A percentile compares a stretch with the other conserved stretches of the same genome.
Conservation (phyloP, 495 filamentous ascomycete species). For the Xylaria venustula region DNA sequence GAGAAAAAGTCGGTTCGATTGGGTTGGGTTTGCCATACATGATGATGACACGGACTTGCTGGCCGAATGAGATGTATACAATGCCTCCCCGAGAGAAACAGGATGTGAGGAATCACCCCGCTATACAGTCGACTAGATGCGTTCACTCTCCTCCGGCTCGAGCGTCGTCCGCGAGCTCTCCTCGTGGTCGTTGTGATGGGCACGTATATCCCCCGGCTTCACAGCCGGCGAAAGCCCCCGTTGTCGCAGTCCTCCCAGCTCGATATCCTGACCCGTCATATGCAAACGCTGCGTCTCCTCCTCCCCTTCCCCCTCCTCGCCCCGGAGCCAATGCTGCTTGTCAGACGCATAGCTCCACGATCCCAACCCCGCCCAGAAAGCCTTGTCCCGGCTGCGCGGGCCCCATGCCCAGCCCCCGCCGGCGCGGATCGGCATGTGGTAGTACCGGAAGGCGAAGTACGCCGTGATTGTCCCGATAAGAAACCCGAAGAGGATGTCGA, state of each 20-base stretch:
- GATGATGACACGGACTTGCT: too few relatives aligned
- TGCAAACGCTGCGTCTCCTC: constrained; percentile 26
- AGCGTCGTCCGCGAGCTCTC: constrained; percentile 16
- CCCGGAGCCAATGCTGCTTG: constrained; percentile 32
- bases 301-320: constrained; percentile 40
- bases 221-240: constrained; percentile 6
- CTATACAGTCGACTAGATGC: neutral
- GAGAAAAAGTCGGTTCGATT: neutral
- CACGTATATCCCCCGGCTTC: constrained; percentile 13
- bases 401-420: constrained; percentile 61
- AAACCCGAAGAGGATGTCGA: constrained; percentile 81
- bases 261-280: constrained; percentile 23
- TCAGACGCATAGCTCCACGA: constrained; percentile 49
- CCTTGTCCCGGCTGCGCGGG: constrained; percentile 49
- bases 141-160: neutral
- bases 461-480: constrained; percentile 56
- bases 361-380: constrained; percentile 63
- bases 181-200: constrained; percentile 11
- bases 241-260: constrained; percentile 23
- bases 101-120: too few relatives aligned
- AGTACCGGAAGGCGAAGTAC: constrained; percentile 53
- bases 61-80: neutral
- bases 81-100: too few relatives aligned
- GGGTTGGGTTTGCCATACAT: neutral
- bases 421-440: constrained; percentile 63